These are phyloP conservation scores for Evernia prunastri DNA, from an alignment of 495 filamentous ascomycete genomes.

Conservation along the genomic window DNA sequence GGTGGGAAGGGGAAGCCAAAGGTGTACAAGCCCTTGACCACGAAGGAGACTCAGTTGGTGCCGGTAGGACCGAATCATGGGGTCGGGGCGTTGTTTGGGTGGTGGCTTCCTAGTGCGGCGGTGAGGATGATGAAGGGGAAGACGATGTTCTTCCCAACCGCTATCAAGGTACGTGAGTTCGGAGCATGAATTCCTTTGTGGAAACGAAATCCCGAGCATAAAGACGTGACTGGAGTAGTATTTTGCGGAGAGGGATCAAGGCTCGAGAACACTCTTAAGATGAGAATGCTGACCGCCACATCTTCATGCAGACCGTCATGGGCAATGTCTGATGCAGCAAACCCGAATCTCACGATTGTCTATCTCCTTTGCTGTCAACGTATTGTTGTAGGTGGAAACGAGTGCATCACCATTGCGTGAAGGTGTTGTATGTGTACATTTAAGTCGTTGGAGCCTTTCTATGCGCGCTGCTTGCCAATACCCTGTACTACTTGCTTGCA, in stretches of 20 bases:
- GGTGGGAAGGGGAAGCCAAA: constrained; percentile 15
- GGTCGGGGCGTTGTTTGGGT: constrained; percentile 28
- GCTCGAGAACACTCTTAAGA: neutral
- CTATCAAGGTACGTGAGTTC: neutral
- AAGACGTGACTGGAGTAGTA: neutral
- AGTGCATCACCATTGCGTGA: neutral
- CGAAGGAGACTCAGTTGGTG: constrained; percentile 30
- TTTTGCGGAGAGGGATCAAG: neutral
- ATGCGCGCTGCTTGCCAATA: neutral
- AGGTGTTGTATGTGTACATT: neutral
- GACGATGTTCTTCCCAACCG: constrained; percentile 24
- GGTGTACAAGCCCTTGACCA: constrained; percentile 30
- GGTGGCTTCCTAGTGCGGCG: constrained; percentile 28
- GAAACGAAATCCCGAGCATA: neutral
- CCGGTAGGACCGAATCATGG: constrained; percentile 28
- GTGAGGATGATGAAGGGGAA: constrained; percentile 24
- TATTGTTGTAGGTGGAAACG: neutral
- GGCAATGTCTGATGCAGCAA: neutral
- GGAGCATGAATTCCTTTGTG: neutral
- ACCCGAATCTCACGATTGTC: neutral
- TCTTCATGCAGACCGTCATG: neutral
- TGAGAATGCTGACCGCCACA: neutral
- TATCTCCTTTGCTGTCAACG: neutral
- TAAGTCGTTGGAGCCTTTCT: neutral
- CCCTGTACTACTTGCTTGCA: neutral